Evolutionary conservation across 331 rosid genomes (phyloP).

Genomic region (Acacia concinna): DNA sequence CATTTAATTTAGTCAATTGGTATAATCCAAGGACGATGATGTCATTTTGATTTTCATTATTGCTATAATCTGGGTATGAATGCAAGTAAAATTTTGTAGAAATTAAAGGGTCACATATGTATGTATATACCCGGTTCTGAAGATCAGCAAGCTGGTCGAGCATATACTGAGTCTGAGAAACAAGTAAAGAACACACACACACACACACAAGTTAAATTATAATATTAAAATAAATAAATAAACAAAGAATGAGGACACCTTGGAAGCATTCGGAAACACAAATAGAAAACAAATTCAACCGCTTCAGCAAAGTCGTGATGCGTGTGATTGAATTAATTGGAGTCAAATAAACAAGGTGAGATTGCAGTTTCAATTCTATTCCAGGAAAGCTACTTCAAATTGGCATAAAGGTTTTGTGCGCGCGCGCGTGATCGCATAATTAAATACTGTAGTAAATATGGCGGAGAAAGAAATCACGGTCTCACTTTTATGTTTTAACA

Average conservation of each 20-base stretch:
- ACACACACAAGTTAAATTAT: background rate
- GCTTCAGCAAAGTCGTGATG: too few relatives aligned
- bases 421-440: too few relatives aligned
- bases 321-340: background rate
- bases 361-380: background rate
- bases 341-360: background rate
- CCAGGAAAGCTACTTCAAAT: background rate
- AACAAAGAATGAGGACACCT: background rate
- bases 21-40: background rate
- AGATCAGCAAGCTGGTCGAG: slow-evolving; percentile 59
- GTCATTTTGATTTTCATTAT: background rate
- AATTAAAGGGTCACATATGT: too few relatives aligned
- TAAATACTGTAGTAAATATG: too few relatives aligned
- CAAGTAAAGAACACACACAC: background rate
- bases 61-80: background rate
- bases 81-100: background rate
- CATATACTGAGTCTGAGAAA: slow-evolving; percentile 48
- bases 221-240: background rate
- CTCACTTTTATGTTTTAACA: background rate
- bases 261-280: background rate
- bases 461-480: background rate
- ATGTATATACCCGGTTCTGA: slow-evolving; percentile 46
- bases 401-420: too few relatives aligned
- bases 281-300: background rate
- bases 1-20: background rate